phyloP scores from a whole-genome alignment of 192 early-diverging fungal genomes.

The Gamsiella multidivaricata region DNA sequence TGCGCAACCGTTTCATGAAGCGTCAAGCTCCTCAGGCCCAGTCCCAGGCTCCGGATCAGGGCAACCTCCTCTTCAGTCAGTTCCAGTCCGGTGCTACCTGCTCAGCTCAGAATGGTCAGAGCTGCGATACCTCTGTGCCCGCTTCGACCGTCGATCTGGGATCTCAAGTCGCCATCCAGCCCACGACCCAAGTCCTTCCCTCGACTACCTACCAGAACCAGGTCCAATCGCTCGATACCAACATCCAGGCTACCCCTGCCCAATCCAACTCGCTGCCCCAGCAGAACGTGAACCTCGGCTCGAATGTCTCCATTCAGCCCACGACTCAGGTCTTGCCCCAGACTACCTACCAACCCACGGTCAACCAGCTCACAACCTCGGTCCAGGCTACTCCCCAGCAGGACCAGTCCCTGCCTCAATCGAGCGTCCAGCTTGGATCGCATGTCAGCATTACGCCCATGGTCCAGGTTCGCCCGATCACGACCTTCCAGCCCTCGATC shows the following conservation, averaged over 20 bases:
- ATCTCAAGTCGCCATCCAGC: constrained; percentile 16
- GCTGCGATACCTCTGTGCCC: constrained; percentile 23
- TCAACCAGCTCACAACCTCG: constrained; percentile 26
- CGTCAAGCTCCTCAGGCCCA: constrained; percentile 7
- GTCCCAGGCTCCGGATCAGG: too few relatives aligned
- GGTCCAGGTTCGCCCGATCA: constrained; percentile 36
- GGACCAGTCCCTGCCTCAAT: constrained; percentile 48
- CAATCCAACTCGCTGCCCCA: constrained; percentile 24
- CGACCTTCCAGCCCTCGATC: constrained; percentile 48
- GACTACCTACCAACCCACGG: constrained; percentile 43
- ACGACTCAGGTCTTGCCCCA: constrained; percentile 32
- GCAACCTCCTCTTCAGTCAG: constrained; percentile 48
- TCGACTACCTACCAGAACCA: constrained; percentile 39
- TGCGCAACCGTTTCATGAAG: background rate
- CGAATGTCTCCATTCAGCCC: constrained; percentile 40
- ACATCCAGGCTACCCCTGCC: constrained; percentile 30
- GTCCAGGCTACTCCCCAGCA: constrained; percentile 30
- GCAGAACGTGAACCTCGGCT: constrained; percentile 37
- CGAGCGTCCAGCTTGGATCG: constrained; percentile 35
- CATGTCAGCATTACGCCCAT: constrained; percentile 23
- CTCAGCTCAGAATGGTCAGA: constrained; percentile 1
- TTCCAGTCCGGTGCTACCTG: constrained; percentile 10
- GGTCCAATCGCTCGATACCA: constrained; percentile 34
- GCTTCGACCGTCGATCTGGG: constrained; percentile 39
- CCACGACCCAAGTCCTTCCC: constrained; percentile 23